Conservation (phyloP, 306 rosid genomes). For the Cicer judaicum region DNA sequence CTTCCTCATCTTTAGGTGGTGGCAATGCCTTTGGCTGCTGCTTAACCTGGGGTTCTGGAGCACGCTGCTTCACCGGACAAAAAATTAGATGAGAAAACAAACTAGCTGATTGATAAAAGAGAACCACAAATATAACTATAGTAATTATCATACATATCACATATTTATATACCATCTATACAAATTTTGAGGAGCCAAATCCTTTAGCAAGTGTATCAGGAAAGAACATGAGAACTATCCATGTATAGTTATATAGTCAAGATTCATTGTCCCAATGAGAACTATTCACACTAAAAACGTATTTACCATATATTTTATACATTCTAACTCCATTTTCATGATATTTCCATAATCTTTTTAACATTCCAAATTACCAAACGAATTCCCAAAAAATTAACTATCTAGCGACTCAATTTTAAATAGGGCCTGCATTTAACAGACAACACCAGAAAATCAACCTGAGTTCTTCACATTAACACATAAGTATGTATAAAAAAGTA, state of each 20-base stretch:
- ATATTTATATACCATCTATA: slow-evolving; percentile 18
- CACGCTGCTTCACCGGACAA: slow-evolving; percentile 55
- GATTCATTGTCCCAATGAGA: not conserved
- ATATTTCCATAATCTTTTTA: slow-evolving; percentile 6
- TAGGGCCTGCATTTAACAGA: slow-evolving; percentile 13
- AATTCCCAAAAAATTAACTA: slow-evolving; percentile 1
- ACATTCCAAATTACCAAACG: not conserved
- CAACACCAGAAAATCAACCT: slow-evolving; percentile 29
- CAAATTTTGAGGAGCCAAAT: not conserved
- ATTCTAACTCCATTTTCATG: slow-evolving; percentile 19
- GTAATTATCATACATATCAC: not conserved
- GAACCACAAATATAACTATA: slow-evolving; percentile 29
- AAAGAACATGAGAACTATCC: not conserved
- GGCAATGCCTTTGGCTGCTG: slow-evolving; percentile 52
- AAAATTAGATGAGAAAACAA: slow-evolving; percentile 31
- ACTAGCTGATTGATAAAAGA: slow-evolving; percentile 21
- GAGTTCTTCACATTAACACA: slow-evolving; percentile 18
- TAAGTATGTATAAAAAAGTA: slow-evolving; percentile 28
- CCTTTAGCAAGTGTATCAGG: not conserved
- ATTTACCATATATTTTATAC: not conserved
- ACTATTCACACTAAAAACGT: not conserved
- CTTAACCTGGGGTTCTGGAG: slow-evolving; percentile 61
- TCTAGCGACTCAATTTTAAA: slow-evolving; percentile 20
- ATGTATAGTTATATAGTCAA: not conserved
- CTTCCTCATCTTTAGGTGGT: slow-evolving; percentile 67